Conservation (phyloP, 805 yeast species). For the Vanderwaltozyma tropicalis region DNA sequence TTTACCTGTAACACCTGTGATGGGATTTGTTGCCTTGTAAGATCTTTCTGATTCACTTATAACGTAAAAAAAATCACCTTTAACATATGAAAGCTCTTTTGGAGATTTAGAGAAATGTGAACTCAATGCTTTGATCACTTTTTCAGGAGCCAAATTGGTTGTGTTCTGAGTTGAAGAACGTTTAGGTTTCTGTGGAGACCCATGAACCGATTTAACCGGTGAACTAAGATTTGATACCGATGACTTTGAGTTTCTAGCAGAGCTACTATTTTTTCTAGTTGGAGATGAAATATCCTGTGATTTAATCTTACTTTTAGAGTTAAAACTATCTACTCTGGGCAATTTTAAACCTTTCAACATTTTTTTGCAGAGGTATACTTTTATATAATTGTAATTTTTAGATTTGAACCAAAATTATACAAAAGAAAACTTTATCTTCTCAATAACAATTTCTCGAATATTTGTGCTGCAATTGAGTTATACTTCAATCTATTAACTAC, state of each 20-base stretch:
- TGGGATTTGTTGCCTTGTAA: constrained; percentile 85
- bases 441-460: too few species aligned
- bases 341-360: not conserved
- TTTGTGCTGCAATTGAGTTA: too few species aligned
- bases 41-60: constrained; percentile 54
- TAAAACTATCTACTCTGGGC: constrained; percentile 17
- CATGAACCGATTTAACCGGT: not conserved
- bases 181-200: not conserved
- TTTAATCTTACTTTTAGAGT: constrained; percentile 21
- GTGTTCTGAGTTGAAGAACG: not conserved
- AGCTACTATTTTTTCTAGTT: not conserved
- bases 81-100: constrained; percentile 65
- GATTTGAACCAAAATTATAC: not conserved
- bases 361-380: not conserved
- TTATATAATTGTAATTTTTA: too few species aligned
- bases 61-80: constrained; percentile 88
- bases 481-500: too few species aligned
- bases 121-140: constrained; percentile 72
- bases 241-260: not conserved
- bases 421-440: too few species aligned
- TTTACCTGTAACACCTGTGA: constrained; percentile 64
- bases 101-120: constrained; percentile 69
- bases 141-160: constrained; percentile 41
- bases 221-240: not conserved
- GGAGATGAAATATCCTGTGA: constrained; percentile 29